Percentiles rank a stretch among this genome's conserved stretches.
These are phyloP conservation scores for Phaffia australis DNA, from an alignment of 768 basidiomycete species.

Conservation along the genomic window DNA sequence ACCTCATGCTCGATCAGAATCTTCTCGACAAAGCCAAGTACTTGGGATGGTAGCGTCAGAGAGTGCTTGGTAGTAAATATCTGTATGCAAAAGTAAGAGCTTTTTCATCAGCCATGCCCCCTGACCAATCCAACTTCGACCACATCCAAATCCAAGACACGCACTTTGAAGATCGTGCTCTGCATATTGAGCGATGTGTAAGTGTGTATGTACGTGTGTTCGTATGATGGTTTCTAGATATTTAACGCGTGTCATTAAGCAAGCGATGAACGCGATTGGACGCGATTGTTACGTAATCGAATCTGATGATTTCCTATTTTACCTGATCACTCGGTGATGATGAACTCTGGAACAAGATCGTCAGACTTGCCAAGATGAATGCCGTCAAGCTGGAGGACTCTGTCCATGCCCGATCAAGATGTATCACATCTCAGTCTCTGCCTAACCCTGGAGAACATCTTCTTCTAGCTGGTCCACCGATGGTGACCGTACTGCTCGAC, in stretches of 20 bases:
- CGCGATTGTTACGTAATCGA: no score
- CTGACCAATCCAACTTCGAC: not conserved
- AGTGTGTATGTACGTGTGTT: no score
- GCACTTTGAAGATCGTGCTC: conserved; percentile 25
- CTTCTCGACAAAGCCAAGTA: conserved; percentile 57
- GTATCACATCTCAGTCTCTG: not conserved
- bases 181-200: conserved; percentile 11
- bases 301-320: no score
- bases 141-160: not conserved
- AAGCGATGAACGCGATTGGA: no score
- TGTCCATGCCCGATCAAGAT: not conserved
- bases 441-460: not conserved
- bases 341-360: no score
- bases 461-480: conserved; percentile 5
- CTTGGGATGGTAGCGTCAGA: conserved; percentile 72
- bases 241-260: no score
- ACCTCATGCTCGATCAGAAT: conserved; percentile 63
- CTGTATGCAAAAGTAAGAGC: not conserved
- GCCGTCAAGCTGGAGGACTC: not conserved
- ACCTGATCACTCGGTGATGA: no score
- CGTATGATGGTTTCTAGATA: no score
- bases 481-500: conserved; percentile 10
- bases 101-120: not conserved
- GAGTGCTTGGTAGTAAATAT: conserved; percentile 69
- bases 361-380: no score